A percentile compares a stretch with the other conserved stretches of the same genome.
These are phyloP conservation scores for Vigna reflexopilosa DNA, from an alignment of 306 rosid species.

Conservation along the genomic window DNA sequence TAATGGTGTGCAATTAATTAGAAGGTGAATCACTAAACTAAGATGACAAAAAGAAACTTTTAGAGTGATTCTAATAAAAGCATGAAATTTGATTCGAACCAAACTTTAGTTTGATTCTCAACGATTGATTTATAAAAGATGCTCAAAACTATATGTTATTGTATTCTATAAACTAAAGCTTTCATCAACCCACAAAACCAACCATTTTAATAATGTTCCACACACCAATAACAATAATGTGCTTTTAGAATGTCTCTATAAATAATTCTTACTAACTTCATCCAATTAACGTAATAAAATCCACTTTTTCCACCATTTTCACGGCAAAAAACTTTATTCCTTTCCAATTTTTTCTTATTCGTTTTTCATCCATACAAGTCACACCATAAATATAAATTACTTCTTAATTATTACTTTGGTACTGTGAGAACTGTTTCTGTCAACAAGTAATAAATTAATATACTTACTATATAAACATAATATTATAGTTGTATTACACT, in stretches of 20 bases:
- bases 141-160: constrained; percentile 31
- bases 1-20: constrained; percentile 34
- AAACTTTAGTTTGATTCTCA: constrained; percentile 44
- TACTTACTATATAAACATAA: no score
- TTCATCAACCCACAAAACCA: constrained; percentile 8
- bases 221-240: background rate
- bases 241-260: constrained; percentile 19
- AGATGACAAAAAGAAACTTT: constrained; percentile 43
- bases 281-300: background rate
- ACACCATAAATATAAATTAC: no score
- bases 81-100: constrained; percentile 38
- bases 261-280: background rate
- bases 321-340: background rate
- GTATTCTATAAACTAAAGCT: constrained; percentile 7
- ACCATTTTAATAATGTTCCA: constrained; percentile 11
- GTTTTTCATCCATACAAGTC: background rate
- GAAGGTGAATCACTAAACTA: constrained; percentile 35
- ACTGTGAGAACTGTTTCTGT: no score
- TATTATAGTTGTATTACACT: no score
- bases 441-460: no score
- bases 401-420: no score
- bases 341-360: background rate
- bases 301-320: background rate
- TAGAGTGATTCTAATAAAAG: constrained; percentile 39
- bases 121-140: constrained; percentile 44